phyloP scores from a whole-genome alignment of 768 basidiomycete genomes.

The Serendipita sp. region DNA sequence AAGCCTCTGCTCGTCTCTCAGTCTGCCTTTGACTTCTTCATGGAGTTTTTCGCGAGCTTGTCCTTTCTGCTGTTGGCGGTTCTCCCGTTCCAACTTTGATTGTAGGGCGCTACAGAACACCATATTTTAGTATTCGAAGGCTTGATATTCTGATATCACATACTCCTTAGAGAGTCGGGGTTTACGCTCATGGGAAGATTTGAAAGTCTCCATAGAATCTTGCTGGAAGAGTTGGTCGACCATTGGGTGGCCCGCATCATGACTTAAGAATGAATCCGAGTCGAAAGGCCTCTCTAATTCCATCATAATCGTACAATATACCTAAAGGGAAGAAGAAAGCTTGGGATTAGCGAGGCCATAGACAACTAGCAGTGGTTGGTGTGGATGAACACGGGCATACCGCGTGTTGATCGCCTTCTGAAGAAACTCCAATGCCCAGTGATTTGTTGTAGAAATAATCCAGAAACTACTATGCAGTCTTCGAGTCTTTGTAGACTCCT shows the following conservation, averaged over 20 bases:
- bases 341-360: not conserved
- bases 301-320: not conserved
- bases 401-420: not conserved
- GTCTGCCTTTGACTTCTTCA: not conserved
- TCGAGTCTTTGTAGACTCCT: no score
- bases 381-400: not conserved
- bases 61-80: not conserved
- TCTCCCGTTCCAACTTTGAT: not conserved
- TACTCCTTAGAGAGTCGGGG: not conserved
- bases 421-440: no score
- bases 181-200: not conserved
- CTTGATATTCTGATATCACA: not conserved
- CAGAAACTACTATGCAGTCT: no score
- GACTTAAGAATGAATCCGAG: not conserved
- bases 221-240: not conserved
- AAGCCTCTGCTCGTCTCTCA: not conserved
- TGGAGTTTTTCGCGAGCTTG: not conserved
- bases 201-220: slow-evolving; percentile 4
- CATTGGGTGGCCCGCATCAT: not conserved
- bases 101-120: not conserved
- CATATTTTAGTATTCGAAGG: not conserved
- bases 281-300: not conserved
- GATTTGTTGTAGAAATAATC: no score
- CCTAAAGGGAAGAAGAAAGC: not conserved
- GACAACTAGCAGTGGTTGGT: not conserved